These are phyloP conservation scores for Deinandra increscens DNA, from an alignment of 129 eudicot species.

Conservation along the genomic window DNA sequence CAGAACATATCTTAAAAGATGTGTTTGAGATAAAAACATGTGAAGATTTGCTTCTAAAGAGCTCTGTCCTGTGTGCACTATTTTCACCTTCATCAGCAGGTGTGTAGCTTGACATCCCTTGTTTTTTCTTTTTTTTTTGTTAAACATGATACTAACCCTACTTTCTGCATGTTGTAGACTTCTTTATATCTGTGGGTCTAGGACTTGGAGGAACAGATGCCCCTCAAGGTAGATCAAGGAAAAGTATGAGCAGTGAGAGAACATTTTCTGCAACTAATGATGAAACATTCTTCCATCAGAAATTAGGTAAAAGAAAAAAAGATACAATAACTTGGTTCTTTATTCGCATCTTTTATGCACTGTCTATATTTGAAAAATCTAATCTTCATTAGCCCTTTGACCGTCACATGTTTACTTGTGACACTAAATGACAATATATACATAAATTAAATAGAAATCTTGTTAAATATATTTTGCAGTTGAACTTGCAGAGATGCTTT, in stretches of 20 bases:
- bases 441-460: background rate
- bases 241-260: conserved; percentile 90
- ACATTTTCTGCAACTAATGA: conserved; percentile 85
- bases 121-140: background rate
- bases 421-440: background rate
- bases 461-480: conserved; percentile 45
- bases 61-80: conserved; percentile 67
- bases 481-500: conserved; percentile 88
- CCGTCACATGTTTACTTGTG: background rate
- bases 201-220: conserved; percentile 91
- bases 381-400: background rate
- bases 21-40: conserved; percentile 80
- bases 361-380: background rate
- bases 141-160: conserved; percentile 14
- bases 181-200: conserved; percentile 82
- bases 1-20: conserved; percentile 75
- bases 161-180: conserved; percentile 46
- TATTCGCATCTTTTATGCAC: background rate
- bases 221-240: conserved; percentile 66
- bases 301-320: conserved; percentile 49
- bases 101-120: conserved; percentile 19
- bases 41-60: conserved; percentile 76
- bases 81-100: conserved; percentile 93
- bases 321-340: background rate
- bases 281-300: conserved; percentile 60